Percentiles rank a stretch among this genome's conserved stretches.
These are phyloP conservation scores for Fusarium sp. DNA, from an alignment of 2,329 filamentous ascomycete genomes.

Conservation along the genomic window DNA sequence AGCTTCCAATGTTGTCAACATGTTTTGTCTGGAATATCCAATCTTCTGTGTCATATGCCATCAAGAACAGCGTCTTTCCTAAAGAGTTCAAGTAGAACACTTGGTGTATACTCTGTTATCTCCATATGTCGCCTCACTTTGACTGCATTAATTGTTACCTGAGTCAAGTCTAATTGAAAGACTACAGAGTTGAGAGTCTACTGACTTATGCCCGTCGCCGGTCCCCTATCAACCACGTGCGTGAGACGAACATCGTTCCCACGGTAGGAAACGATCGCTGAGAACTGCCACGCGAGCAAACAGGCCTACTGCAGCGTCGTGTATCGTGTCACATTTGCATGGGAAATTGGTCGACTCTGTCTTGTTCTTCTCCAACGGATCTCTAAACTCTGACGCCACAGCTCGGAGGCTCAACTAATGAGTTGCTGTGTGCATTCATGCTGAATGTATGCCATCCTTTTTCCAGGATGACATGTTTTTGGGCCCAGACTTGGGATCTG, in stretches of 20 bases:
- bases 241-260: constrained; percentile 20
- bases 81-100: background rate
- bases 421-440: background rate
- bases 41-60: background rate
- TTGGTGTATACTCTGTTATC: background rate
- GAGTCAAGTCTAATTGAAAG: background rate
- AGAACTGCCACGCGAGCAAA: constrained; percentile 29
- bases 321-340: constrained; percentile 28
- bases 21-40: background rate
- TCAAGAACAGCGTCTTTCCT: background rate
- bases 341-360: background rate
- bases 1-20: background rate
- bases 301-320: constrained; percentile 13
- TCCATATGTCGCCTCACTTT: background rate
- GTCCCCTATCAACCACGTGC: constrained; percentile 25
- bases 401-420: constrained; percentile 7
- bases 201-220: constrained; percentile 3
- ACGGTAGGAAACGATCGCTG: constrained; percentile 11
- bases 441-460: constrained; percentile 24
- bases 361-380: background rate
- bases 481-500: constrained; percentile 13
- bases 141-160: background rate
- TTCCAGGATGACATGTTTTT: background rate
- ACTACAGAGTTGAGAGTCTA: background rate
- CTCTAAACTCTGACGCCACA: background rate